These are phyloP conservation scores for Eucalyptus decipiens DNA, from an alignment of 345 rosid species.

Conservation along the genomic window DNA sequence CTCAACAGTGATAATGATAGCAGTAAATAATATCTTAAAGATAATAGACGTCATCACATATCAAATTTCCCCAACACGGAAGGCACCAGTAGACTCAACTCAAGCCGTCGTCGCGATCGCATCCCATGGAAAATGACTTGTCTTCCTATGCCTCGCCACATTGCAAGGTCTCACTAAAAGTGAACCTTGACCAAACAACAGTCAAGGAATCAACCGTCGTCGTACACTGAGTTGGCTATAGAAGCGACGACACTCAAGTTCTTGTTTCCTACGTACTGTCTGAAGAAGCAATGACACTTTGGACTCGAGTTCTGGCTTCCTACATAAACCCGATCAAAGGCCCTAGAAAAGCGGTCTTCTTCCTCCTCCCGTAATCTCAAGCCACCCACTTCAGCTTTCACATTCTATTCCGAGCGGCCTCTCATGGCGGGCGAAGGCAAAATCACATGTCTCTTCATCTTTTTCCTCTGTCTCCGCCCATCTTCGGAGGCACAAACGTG, in stretches of 20 bases:
- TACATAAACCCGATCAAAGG: background rate
- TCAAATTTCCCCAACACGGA: too few species aligned
- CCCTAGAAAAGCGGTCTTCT: background rate
- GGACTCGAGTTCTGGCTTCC: background rate
- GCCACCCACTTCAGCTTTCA: background rate
- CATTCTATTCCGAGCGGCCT: background rate
- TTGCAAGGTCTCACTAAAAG: background rate
- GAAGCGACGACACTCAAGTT: background rate
- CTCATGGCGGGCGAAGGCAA: background rate
- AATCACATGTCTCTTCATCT: background rate
- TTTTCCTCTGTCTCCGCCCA: too few species aligned
- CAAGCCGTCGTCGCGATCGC: too few species aligned
- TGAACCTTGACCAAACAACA: background rate
- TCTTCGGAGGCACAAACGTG: conserved; percentile 7
- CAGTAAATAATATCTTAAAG: too few species aligned
- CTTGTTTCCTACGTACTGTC: background rate
- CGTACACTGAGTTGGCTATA: background rate
- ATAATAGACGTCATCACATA: too few species aligned
- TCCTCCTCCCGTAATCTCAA: background rate
- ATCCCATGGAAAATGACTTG: too few species aligned
- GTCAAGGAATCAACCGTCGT: background rate
- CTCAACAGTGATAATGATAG: too few species aligned
- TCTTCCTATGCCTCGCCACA: background rate
- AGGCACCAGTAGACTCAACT: too few species aligned
- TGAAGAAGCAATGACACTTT: background rate